A percentile compares a stretch with the other conserved stretches of the same genome.
Conservation (phyloP, 2,329 filamentous ascomycete genomes). For the Cercospora berteroae region DNA sequence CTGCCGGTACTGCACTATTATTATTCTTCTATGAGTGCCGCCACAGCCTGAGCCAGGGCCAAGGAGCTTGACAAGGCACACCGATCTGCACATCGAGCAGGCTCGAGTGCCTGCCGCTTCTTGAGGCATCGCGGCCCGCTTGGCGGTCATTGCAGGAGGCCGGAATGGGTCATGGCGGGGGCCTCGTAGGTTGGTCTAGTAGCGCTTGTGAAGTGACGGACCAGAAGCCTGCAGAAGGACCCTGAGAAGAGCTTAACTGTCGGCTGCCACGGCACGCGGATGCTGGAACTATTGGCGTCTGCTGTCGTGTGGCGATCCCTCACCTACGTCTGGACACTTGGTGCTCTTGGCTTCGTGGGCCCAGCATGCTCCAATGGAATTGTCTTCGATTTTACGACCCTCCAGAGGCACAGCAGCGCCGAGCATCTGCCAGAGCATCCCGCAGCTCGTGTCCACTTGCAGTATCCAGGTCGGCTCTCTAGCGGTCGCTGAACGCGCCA, state of each 20-base stretch:
- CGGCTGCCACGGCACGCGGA: slow-evolving; percentile 25
- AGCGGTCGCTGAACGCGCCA: background rate
- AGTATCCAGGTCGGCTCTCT: background rate
- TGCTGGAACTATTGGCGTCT: slow-evolving; percentile 15
- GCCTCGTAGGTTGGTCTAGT: slow-evolving; percentile 12
- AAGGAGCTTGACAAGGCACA: slow-evolving; percentile 16
- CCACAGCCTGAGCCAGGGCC: slow-evolving; percentile 15
- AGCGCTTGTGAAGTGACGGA: background rate
- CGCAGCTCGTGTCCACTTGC: background rate
- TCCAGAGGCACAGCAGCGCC: slow-evolving; percentile 2
- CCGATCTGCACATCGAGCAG: slow-evolving; percentile 18
- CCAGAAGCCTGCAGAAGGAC: slow-evolving; percentile 13
- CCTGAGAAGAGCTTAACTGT: slow-evolving; percentile 14
- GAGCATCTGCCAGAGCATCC: background rate
- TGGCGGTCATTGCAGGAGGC: slow-evolving; percentile 8
- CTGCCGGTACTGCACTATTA: slow-evolving; percentile 19
- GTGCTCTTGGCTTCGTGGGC: slow-evolving; percentile 15
- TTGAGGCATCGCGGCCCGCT: slow-evolving; percentile 13
- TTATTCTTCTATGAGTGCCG: slow-evolving; percentile 17
- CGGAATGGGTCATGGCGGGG: slow-evolving; percentile 11
- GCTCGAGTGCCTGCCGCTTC: slow-evolving; percentile 15
- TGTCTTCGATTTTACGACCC: background rate
- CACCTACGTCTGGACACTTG: slow-evolving; percentile 10
- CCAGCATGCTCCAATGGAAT: background rate
- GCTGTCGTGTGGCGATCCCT: slow-evolving; percentile 19